Evolutionary conservation across 495 filamentous ascomycete species (phyloP).

Genomic region (Neurospora pannonica): DNA sequence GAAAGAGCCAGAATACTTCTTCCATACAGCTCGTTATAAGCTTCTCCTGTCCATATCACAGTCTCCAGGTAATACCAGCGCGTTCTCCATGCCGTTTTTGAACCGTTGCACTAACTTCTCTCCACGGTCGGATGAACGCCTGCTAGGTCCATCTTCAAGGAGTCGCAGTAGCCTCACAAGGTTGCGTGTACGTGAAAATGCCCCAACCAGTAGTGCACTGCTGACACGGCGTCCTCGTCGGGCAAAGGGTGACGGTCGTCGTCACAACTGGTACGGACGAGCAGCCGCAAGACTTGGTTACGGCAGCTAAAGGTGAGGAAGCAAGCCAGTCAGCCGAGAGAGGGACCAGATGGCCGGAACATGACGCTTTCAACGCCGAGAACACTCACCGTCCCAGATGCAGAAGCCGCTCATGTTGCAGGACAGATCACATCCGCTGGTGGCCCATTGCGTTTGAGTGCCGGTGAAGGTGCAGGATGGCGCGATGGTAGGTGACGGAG

Average conservation of each 20-base stretch:
- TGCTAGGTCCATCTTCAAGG: not conserved
- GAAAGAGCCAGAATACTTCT: too few species aligned
- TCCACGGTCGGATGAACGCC: not conserved
- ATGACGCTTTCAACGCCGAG: not conserved
- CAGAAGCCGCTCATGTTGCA: slow-evolving; percentile 1
- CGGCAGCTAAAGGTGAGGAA: not conserved
- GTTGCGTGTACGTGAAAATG: not conserved
- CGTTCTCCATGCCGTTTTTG: not conserved
- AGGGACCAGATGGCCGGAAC: not conserved
- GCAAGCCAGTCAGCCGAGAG: not conserved
- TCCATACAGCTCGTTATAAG: not conserved
- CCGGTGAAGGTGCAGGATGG: slow-evolving; percentile 6
- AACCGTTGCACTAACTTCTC: accelerated
- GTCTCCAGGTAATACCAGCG: not conserved
- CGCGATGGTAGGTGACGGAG: not conserved
- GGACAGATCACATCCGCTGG: slow-evolving; percentile 4
- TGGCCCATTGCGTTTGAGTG: slow-evolving; percentile 1
- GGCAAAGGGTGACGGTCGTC: slow-evolving; percentile 12
- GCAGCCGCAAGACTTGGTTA: slow-evolving; percentile 16
- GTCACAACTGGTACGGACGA: slow-evolving; percentile 4
- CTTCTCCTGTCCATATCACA: not conserved
- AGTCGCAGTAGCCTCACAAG: not conserved
- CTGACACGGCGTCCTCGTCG: slow-evolving; percentile 7
- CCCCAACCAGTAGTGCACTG: slow-evolving; percentile 13
- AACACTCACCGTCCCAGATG: slow-evolving; percentile 3